These are phyloP conservation scores for Mimosa pudica DNA, from an alignment of 306 rosid genomes.

Conservation along the genomic window DNA sequence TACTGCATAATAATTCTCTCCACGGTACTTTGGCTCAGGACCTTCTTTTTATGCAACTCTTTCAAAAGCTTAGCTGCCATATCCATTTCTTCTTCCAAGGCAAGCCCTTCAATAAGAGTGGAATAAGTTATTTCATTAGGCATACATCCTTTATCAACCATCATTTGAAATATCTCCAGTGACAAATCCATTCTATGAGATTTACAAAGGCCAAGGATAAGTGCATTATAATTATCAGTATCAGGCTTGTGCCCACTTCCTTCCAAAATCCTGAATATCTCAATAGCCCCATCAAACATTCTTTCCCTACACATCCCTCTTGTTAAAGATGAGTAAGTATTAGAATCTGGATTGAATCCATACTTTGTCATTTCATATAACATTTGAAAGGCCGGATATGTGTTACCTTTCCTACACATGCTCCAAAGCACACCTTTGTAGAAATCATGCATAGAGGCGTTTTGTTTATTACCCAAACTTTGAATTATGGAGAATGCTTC, in stretches of 20 bases:
- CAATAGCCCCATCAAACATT: constrained; percentile 77
- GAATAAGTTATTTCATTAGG: constrained; percentile 83
- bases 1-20: constrained; percentile 78
- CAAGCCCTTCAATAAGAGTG: constrained; percentile 82
- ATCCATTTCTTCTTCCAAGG: constrained; percentile 64
- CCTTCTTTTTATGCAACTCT: constrained; percentile 56
- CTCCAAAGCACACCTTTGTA: constrained; percentile 62
- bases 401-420: constrained; percentile 84
- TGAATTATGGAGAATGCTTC: constrained; percentile 74
- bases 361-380: constrained; percentile 78
- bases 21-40: constrained; percentile 60
- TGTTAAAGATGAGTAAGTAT: constrained; percentile 76
- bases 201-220: constrained; percentile 79
- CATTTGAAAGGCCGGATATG: constrained; percentile 80
- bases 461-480: constrained; percentile 62
- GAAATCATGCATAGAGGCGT: constrained; percentile 53
- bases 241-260: constrained; percentile 59
- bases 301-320: constrained; percentile 90
- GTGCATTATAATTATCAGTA: constrained; percentile 76
- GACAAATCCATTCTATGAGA: constrained; percentile 62
- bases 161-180: constrained; percentile 59
- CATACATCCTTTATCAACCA: constrained; percentile 67
- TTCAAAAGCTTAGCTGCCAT: constrained; percentile 61
- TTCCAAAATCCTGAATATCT: constrained; percentile 76
- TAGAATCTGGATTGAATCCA: constrained; percentile 80